Evolutionary conservation across 768 basidiomycete genomes (phyloP).

Genomic region (Lactarius sp.): DNA sequence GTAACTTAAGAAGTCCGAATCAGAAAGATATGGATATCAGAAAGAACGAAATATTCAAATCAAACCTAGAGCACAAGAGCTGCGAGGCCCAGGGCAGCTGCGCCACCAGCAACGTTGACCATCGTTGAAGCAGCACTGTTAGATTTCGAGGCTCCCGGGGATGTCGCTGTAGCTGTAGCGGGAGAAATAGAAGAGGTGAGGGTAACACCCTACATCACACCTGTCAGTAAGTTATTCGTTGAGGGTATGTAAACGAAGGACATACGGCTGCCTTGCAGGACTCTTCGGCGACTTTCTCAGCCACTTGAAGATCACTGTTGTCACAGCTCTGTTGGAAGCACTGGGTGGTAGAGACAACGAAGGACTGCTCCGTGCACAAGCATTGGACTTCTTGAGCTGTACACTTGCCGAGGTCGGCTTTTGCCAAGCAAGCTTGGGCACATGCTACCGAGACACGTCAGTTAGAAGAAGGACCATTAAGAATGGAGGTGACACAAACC

Average conservation of each 20-base stretch:
- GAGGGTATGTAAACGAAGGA: no score
- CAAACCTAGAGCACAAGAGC: conserved; percentile 18
- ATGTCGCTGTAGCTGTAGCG: not conserved
- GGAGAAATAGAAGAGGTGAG: conserved; percentile 6
- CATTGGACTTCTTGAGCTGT: conserved; percentile 33
- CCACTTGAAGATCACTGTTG: conserved; percentile 41
- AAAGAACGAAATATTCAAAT: not conserved
- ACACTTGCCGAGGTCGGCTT: conserved; percentile 32
- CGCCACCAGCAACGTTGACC: conserved; percentile 19
- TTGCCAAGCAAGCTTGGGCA: conserved; percentile 43
- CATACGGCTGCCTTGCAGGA: conserved; percentile 49
- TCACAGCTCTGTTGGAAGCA: conserved; percentile 50
- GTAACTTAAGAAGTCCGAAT: not conserved
- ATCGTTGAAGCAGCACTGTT: conserved; percentile 6
- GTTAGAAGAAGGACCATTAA: not conserved
- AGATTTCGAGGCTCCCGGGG: not conserved
- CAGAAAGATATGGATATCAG: not conserved
- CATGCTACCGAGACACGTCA: conserved; percentile 40
- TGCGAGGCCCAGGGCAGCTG: conserved; percentile 18
- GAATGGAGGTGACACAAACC: not conserved
- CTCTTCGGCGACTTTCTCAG: conserved; percentile 39
- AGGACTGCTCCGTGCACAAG: conserved; percentile 47
- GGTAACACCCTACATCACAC: conserved; percentile 21
- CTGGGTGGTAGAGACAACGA: conserved; percentile 41
- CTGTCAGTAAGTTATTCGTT: not conserved